Conservation (phyloP, 139 green algal genomes). For the Axilococcus clingmanii region DNA sequence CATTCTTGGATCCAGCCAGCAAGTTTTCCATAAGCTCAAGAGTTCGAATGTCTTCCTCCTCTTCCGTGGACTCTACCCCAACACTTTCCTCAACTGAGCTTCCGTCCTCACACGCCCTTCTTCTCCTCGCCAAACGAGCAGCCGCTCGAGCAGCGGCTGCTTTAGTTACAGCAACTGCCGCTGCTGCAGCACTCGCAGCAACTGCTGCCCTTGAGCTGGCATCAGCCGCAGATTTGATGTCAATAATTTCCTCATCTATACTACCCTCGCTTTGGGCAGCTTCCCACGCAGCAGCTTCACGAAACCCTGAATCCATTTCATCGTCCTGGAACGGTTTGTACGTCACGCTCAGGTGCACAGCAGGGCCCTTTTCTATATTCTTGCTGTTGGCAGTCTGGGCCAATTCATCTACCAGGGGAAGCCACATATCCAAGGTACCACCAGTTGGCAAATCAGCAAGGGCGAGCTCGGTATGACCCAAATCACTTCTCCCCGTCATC, state of each 20-base stretch:
- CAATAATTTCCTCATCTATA: slow-evolving; percentile 45
- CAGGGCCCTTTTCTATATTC: too few species aligned
- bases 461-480: slow-evolving; percentile 50
- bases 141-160: slow-evolving; percentile 72
- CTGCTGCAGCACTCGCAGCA: slow-evolving; percentile 67
- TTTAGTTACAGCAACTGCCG: slow-evolving; percentile 77
- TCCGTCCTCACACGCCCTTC: neutral
- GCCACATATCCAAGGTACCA: slow-evolving; percentile 46
- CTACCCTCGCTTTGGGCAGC: neutral
- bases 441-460: slow-evolving; percentile 29
- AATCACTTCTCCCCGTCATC: slow-evolving; percentile 67
- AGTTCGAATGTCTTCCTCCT: neutral
- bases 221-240: slow-evolving; percentile 73
- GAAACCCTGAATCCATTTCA: slow-evolving; percentile 40
- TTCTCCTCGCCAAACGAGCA: slow-evolving; percentile 13
- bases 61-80: neutral
- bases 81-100: neutral
- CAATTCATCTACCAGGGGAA: slow-evolving; percentile 45
- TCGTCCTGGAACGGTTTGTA: slow-evolving; percentile 74
- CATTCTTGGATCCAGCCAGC: neutral
- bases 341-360: slow-evolving; percentile 58
- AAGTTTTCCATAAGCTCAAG: neutral
- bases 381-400: slow-evolving; percentile 21
- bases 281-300: slow-evolving; percentile 39
- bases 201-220: slow-evolving; percentile 76